Evolutionary conservation across 1,139 yeast genomes (phyloP).

Genomic region (Scheffersomyces lignicola): DNA sequence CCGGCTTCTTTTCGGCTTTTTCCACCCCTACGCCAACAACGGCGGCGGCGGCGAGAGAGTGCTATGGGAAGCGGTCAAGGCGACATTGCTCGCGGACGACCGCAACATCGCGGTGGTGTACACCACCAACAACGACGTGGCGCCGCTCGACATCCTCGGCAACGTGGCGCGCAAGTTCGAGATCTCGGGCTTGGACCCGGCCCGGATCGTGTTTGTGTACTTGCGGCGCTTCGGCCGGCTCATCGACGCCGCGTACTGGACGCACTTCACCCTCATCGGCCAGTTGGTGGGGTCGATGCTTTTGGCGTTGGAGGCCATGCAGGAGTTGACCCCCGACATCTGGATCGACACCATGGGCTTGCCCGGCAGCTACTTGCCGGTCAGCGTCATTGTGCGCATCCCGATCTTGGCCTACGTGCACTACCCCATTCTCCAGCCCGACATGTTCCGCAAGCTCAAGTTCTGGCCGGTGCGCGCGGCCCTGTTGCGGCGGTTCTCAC

Average conservation of each 20-base stretch:
- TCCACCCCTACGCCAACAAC: conserved; percentile 94
- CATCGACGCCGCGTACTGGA: conserved; percentile 77
- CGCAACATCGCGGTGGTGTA: conserved; percentile 70
- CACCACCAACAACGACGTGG: conserved; percentile 62
- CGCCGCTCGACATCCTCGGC: conserved; percentile 53
- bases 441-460: conserved; percentile 69
- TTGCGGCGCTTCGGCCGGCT: conserved; percentile 55
- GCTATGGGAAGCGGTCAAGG: conserved; percentile 87
- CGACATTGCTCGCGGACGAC: conserved; percentile 56
- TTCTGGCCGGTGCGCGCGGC: conserved; percentile 24
- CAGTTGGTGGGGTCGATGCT: conserved; percentile 81
- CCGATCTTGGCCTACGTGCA: conserved; percentile 90
- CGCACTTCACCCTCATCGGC: conserved; percentile 75
- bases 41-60: conserved; percentile 99
- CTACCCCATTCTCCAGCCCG: conserved; percentile 86
- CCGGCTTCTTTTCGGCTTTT: conserved; percentile 68
- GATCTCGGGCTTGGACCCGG: conserved; percentile 44
- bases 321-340: conserved; percentile 76
- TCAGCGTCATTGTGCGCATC: conserved; percentile 52
- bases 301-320: conserved; percentile 70
- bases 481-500: conserved; percentile 14
- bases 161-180: conserved; percentile 68
- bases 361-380: conserved; percentile 72
- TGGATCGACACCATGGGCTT: conserved; percentile 94
- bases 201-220: conserved; percentile 70